A percentile compares a stretch with the other conserved stretches of the same genome.
These are phyloP conservation scores for Cylindrodendrum hubeiense DNA, from an alignment of 2,329 filamentous ascomycete species.

Conservation along the genomic window DNA sequence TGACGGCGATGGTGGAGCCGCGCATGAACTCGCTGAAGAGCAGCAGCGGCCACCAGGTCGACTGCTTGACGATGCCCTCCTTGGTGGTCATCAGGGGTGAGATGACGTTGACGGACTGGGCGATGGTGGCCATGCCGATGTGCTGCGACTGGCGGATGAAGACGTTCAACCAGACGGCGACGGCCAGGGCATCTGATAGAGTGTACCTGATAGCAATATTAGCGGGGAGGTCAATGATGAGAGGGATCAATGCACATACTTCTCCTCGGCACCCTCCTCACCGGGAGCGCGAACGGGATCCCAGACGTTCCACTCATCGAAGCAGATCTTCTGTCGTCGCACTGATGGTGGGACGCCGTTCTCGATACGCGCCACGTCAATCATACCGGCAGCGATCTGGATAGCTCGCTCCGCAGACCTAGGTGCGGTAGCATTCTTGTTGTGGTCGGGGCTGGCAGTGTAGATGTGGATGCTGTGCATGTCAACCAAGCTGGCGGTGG, in stretches of 20 bases:
- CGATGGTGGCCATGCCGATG: constrained; percentile 84
- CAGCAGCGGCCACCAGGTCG: constrained; percentile 80
- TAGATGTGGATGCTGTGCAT: constrained; percentile 89
- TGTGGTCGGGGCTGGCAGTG: constrained; percentile 68
- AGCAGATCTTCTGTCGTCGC: constrained; percentile 79
- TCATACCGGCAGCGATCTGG: constrained; percentile 74
- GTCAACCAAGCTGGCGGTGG: constrained; percentile 67
- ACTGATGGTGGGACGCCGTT: constrained; percentile 70
- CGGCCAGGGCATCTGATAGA: constrained; percentile 81
- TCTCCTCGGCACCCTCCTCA: constrained; percentile 78
- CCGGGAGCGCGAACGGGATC: constrained; percentile 79
- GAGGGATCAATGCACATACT: constrained; percentile 29
- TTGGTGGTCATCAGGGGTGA: constrained; percentile 79
- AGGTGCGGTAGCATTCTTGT: constrained; percentile 71
- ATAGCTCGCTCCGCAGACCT: constrained; percentile 80
- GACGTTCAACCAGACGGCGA: constrained; percentile 80
- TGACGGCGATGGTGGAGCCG: constrained; percentile 74
- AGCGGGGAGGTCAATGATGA: background rate
- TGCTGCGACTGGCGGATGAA: constrained; percentile 79
- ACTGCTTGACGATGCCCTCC: constrained; percentile 75
- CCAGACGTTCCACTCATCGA: constrained; percentile 91
- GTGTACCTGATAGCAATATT: constrained; percentile 64
- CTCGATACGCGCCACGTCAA: constrained; percentile 80
- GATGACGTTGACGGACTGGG: constrained; percentile 84
- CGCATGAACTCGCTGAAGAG: constrained; percentile 73